Conservation (phyloP, 208 protist species). For the Trypanosoma cruzi region DNA sequence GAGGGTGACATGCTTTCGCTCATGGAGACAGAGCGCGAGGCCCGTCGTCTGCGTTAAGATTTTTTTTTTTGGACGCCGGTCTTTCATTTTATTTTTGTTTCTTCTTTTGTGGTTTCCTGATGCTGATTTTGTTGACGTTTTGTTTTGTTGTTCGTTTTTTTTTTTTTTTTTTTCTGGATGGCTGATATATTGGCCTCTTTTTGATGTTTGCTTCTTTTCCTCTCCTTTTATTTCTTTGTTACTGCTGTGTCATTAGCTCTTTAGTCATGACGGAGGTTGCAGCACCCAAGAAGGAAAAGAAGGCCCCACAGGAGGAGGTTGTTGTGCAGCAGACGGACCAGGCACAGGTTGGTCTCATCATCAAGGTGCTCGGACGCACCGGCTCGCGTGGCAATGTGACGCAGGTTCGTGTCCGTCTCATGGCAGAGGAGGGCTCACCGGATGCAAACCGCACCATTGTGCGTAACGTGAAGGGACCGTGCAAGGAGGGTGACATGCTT, state of each 20-base stretch:
- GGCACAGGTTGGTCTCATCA: slow-evolving; percentile 96
- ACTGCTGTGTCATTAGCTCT: slow-evolving; percentile 19
- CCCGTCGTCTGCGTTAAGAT: slow-evolving; percentile 98
- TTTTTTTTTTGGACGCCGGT: slow-evolving; percentile 6
- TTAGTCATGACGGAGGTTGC: slow-evolving; percentile 30
- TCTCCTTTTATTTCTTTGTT: slow-evolving; percentile 24
- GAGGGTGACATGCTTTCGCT: slow-evolving; percentile 99
- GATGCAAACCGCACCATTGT: slow-evolving; percentile 96
- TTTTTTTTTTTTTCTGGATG: background rate
- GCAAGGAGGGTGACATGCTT: slow-evolving; percentile 98
- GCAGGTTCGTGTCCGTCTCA: slow-evolving; percentile 97
- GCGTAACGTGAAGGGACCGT: slow-evolving; percentile 99
- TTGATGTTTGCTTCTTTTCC: slow-evolving; percentile 3
- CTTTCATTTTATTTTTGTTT: slow-evolving; percentile 62
- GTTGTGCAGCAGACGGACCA: slow-evolving; percentile 70
- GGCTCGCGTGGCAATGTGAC: slow-evolving; percentile 99
- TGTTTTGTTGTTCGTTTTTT: background rate
- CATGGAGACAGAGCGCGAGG: slow-evolving; percentile 99
- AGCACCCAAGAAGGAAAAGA: slow-evolving; percentile 87
- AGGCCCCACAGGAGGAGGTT: slow-evolving; percentile 76
- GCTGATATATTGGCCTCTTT: background rate
- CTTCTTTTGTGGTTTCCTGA: slow-evolving; percentile 15
- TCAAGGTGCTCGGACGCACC: slow-evolving; percentile 98
- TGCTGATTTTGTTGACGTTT: background rate
- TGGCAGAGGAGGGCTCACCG: slow-evolving; percentile 87